A percentile compares a stretch with the other conserved stretches of the same genome.
Evolutionary conservation across 352 stramenopile genomes (phyloP).

Genomic region (Phytophthora foliorum): DNA sequence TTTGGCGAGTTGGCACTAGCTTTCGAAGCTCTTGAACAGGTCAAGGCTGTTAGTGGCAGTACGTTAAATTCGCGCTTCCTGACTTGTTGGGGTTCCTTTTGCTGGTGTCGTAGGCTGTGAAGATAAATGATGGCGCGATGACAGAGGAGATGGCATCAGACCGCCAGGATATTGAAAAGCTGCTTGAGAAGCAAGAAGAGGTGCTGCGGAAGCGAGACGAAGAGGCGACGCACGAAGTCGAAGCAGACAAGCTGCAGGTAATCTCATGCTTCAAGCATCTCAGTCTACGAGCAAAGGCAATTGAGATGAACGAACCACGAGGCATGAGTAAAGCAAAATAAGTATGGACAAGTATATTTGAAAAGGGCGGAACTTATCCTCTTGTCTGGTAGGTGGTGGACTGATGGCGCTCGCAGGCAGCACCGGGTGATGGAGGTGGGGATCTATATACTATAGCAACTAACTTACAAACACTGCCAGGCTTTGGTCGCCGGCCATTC

Average conservation of each 20-base stretch:
- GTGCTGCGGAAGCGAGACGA: constrained; percentile 56
- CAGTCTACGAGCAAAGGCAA: constrained; percentile 56
- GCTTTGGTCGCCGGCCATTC: constrained; percentile 18
- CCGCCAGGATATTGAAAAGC: constrained; percentile 51
- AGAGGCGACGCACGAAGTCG: constrained; percentile 42
- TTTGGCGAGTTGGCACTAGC: constrained; percentile 84
- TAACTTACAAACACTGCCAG: constrained; percentile 51
- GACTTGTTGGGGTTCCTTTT: constrained; percentile 1
- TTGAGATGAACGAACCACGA: constrained; percentile 9
- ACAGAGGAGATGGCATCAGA: constrained; percentile 62
- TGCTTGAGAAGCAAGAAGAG: constrained; percentile 48
- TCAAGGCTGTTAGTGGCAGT: constrained; percentile 15
- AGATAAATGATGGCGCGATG: constrained; percentile 41
- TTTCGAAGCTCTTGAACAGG: constrained; percentile 54
- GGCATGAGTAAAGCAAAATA: constrained; percentile 12
- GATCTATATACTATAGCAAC: constrained; percentile 52
- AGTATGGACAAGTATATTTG: constrained; percentile 40
- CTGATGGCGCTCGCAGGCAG: neutral
- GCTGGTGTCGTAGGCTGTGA: constrained; percentile 47
- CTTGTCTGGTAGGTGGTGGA: constrained; percentile 7
- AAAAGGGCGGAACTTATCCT: constrained; percentile 13
- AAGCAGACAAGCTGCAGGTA: constrained; percentile 64
- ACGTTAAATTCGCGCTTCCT: neutral
- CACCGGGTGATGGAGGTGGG: constrained; percentile 5
- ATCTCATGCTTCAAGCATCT: constrained; percentile 83